Conservation (phyloP, 352 stramenopile species). For the Pythium aquatile region DNA sequence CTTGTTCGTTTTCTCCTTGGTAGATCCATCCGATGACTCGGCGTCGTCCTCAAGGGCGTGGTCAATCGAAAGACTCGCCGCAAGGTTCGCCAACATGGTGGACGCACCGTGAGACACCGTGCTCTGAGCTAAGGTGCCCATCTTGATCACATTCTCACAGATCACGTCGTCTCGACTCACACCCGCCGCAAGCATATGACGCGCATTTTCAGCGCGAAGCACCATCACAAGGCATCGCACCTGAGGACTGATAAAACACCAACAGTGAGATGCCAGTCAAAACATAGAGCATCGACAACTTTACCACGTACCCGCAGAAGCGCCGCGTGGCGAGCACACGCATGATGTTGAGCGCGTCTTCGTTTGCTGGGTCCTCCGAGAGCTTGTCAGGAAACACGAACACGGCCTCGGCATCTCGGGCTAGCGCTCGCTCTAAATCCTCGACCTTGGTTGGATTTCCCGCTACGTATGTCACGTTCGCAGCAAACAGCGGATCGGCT, state of each 20-base stretch:
- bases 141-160: constrained; percentile 88
- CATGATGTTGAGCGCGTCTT: constrained; percentile 88
- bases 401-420: constrained; percentile 56
- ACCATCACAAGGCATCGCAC: constrained; percentile 79
- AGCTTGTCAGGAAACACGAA: constrained; percentile 88
- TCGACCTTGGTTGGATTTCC: constrained; percentile 65
- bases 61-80: constrained; percentile 72
- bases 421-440: constrained; percentile 68
- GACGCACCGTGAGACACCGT: constrained; percentile 70
- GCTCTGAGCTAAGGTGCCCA: constrained; percentile 82
- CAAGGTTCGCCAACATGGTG: constrained; percentile 84
- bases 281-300: neutral
- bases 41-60: constrained; percentile 15
- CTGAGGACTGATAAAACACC: constrained; percentile 31
- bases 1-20: constrained; percentile 13
- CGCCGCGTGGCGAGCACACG: constrained; percentile 67
- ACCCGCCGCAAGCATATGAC: constrained; percentile 77
- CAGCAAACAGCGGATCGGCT: constrained; percentile 75
- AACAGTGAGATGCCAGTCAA: constrained; percentile 7
- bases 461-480: constrained; percentile 77
- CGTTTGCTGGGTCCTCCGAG: constrained; percentile 58
- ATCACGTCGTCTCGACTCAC: constrained; percentile 81
- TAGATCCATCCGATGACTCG: constrained; percentile 32
- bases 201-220: constrained; percentile 65
- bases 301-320: constrained; percentile 55